Evolutionary conservation across 1,139 yeast genomes (phyloP).

Genomic region (Insectozyma bohioensis): DNA sequence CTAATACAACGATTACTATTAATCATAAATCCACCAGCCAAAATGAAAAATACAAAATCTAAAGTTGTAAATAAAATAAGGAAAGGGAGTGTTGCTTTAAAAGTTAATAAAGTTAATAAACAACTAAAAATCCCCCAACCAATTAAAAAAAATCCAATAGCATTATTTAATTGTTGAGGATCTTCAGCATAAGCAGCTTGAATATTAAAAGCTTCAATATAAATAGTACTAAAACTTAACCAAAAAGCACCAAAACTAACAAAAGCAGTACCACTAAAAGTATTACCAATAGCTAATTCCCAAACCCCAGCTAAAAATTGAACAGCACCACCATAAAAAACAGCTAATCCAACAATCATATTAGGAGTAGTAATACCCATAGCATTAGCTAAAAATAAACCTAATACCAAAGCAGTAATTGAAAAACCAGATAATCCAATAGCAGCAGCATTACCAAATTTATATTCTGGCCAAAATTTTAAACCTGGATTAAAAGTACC

Average conservation of each 20-base stretch:
- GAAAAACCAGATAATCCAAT: slow-evolving; percentile 58
- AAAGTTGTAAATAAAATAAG: slow-evolving; percentile 35
- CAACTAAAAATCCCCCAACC: slow-evolving; percentile 49
- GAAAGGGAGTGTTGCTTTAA: slow-evolving; percentile 46
- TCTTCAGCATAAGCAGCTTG: slow-evolving; percentile 48
- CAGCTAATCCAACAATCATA: slow-evolving; percentile 42
- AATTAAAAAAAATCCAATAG: slow-evolving; percentile 41
- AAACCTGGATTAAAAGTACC: slow-evolving; percentile 36
- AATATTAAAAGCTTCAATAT: slow-evolving; percentile 49
- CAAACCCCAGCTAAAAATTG: slow-evolving; percentile 53
- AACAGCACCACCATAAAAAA: slow-evolving; percentile 48
- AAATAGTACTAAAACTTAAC: slow-evolving; percentile 40
- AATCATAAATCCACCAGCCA: slow-evolving; percentile 43
- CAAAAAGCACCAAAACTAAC: slow-evolving; percentile 45
- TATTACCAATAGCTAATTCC: slow-evolving; percentile 44
- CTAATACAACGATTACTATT: slow-evolving; percentile 28
- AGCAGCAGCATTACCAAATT: slow-evolving; percentile 61
- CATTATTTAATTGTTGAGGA: slow-evolving; percentile 25
- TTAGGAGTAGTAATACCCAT: slow-evolving; percentile 37
- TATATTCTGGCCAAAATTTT: slow-evolving; percentile 27
- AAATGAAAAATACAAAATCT: slow-evolving; percentile 39
- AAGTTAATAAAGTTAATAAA: slow-evolving; percentile 36
- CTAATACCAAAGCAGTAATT: slow-evolving; percentile 48
- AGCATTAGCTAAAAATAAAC: slow-evolving; percentile 42
- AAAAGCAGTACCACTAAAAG: slow-evolving; percentile 43